phyloP scores from a whole-genome alignment of 2,329 filamentous ascomycete genomes.

The Nothopassalora personata region DNA sequence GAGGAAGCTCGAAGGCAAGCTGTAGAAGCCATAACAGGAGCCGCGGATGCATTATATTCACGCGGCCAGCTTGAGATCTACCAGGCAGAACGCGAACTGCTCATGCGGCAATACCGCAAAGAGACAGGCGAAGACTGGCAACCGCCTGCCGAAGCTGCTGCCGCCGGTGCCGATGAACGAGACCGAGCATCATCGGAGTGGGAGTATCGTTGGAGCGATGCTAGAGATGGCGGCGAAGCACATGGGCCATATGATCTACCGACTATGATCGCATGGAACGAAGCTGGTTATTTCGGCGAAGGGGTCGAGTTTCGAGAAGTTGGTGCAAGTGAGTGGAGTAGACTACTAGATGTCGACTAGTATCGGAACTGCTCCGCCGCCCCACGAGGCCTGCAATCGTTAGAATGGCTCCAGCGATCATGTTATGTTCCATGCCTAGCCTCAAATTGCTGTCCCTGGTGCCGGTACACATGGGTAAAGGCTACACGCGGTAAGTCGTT shows the following conservation, averaged over 20 bases:
- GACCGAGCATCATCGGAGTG: slow-evolving; percentile 43
- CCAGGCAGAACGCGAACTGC: slow-evolving; percentile 75
- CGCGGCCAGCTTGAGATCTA: slow-evolving; percentile 87
- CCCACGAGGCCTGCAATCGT: neutral
- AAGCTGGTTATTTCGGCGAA: slow-evolving; percentile 87
- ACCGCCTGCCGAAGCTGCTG: slow-evolving; percentile 30
- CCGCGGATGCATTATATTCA: slow-evolving; percentile 79
- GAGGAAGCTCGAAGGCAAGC: slow-evolving; percentile 65
- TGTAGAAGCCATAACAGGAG: slow-evolving; percentile 79
- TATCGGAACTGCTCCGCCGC: neutral
- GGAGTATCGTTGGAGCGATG: slow-evolving; percentile 92
- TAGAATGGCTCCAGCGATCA: neutral
- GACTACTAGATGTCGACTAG: slow-evolving; percentile 34
- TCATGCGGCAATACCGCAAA: slow-evolving; percentile 74
- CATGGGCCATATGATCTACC: slow-evolving; percentile 83
- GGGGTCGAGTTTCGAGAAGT: slow-evolving; percentile 60
- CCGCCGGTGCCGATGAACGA: slow-evolving; percentile 6
- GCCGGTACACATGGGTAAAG: neutral
- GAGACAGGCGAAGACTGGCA: slow-evolving; percentile 88
- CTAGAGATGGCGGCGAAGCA: slow-evolving; percentile 67
- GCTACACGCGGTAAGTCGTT: neutral
- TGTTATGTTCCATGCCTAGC: neutral
- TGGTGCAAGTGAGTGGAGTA: slow-evolving; percentile 39
- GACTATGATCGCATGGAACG: slow-evolving; percentile 87
- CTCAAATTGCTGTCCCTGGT: neutral